Evolutionary conservation across 2,329 filamentous ascomycete genomes (phyloP), one percentile per base, ranked within the genome.

Genomic region (Aschersonia sp.): DNA sequence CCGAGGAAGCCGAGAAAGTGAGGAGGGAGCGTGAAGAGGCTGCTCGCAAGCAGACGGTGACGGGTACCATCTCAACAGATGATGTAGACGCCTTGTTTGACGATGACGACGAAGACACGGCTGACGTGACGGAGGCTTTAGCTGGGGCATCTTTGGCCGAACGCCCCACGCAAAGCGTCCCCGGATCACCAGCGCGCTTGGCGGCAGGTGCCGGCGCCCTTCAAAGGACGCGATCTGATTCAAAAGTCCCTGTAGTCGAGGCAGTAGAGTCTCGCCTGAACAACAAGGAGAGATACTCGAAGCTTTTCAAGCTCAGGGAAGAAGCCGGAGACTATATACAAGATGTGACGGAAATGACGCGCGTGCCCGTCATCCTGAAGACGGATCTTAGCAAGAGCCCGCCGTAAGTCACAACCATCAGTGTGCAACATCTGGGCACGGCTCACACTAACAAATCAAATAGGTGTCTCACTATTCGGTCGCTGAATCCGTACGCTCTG

Each of bases 381-480:
- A 97, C 92, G 55, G 92, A 98, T 70, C 78, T 98, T 60, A 87
- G 76, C 70, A 98, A 98, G 85, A 97, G 90, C 71, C 92, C 92
- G 69, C 92, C 92, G 89, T 98, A 85, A 81, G 92, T 90, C 30
- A 11, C 14, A 30, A 31, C 3, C 8, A 8, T 8, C 42, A 43
- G 22, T 9, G n/a, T 12, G 5, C 7, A n/a, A 11, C 39, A 44
- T 35, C 12, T 39, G 47, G 40, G 14, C n/a, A 14, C 9, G 7
- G 14, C 40, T 42, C 10, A 39, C 12, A 44, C 12, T 6, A 12
- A 40, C 12, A n/a, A 10, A 4, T 31, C 33, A 39, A 47, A 51
- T 46, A 88, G 84, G 57, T 89, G 85, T 71, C 66, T 89, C 65
- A 88, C 85, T n/a, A 88, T 88, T 60, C 81, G 85, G 52, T 87